Percentiles rank a stretch among this genome's conserved stretches.
Conservation (phyloP, 371 early-diverging fungal genomes). For the Actinomortierella ambigua region DNA sequence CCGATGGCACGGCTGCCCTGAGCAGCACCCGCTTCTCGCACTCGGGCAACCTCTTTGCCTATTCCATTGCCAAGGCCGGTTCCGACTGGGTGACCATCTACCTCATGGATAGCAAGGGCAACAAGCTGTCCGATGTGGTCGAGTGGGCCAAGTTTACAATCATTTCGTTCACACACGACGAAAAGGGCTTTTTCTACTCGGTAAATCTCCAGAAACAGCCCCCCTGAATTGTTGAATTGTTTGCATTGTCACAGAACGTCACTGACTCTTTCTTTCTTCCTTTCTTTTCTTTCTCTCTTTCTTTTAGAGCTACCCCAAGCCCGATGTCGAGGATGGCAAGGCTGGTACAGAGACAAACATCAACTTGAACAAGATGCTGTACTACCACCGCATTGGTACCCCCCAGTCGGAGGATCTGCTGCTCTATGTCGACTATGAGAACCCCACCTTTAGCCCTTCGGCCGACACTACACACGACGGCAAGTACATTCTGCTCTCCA, state of each 20-base stretch:
- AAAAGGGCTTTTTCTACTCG: constrained; percentile 67
- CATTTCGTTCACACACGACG: constrained; percentile 63
- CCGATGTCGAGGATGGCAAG: constrained; percentile 48
- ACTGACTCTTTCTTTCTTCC: background rate
- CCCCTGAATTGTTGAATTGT: background rate
- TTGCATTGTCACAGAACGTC: background rate
- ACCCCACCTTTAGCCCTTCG: constrained; percentile 52
- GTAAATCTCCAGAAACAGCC: constrained; percentile 32
- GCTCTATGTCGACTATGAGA: constrained; percentile 50
- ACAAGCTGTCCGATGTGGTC: constrained; percentile 44
- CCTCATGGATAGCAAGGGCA: constrained; percentile 45
- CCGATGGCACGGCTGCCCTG: constrained; percentile 41
- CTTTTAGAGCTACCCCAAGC: constrained; percentile 46
- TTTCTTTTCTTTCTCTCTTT: background rate
- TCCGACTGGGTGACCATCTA: constrained; percentile 69
- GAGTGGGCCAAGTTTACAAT: constrained; percentile 64
- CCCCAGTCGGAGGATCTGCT: constrained; percentile 54
- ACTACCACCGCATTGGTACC: constrained; percentile 61
- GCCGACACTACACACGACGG: constrained; percentile 56
- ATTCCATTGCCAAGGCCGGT: constrained; percentile 59
- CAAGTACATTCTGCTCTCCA: constrained; percentile 53
- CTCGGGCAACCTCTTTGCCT: constrained; percentile 51
- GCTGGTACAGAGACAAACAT: constrained; percentile 68
- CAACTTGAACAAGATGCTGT: constrained; percentile 53
- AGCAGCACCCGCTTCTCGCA: constrained; percentile 57